Base-by-base conservation (phyloP, 257 asterid species). In the Paraleonurus japonicus region DNA sequence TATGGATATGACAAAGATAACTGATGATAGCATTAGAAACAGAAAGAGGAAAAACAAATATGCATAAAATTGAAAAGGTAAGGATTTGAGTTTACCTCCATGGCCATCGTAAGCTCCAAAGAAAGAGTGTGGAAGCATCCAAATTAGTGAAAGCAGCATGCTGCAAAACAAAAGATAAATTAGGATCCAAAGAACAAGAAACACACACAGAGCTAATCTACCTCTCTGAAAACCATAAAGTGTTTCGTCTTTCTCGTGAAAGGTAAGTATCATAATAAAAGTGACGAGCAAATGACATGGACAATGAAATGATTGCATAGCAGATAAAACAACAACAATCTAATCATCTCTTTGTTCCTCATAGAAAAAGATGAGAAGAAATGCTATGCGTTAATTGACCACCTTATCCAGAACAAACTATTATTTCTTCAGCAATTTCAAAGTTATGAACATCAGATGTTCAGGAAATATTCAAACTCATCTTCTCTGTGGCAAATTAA, bases 31-130 rank as follows among this genome's bases (percentile, higher is more conserved):
- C 41, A 12, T 23, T 30, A 39, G 55, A 58, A 69, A 28, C 54
- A 35, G 45, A 62, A 55, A 50, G 72, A 68, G 41, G 43, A 19
- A 61, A 20, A 41, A 65, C 16, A 24, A 2, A 58, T 13, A 27
- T 15, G 47, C 22, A 65, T 45, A 0, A 51, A 41, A 76, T 66
- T 72, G 63, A 54, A 70, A 48, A 64, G 71, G 43, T 58, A 53
- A 32, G 66, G 73, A 77, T 66, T 39, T 61, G 83, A 67, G 22
- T 39, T 86, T 86, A 92, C 99, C 99, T 81, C 99, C 99, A 83
- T 95, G 99, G 72, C 99, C 99, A 87, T 95, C 99, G 85, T 92
- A 95, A 77, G 92, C 99, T 79, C 95, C 98, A 83, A 95, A 95
- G 79, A 88, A 89, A 72, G 99, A 87, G 28, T n/a, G 96, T 85